Conservation (phyloP, 1,284 basidiomycete genomes). For the Schizopora paradoxa region DNA sequence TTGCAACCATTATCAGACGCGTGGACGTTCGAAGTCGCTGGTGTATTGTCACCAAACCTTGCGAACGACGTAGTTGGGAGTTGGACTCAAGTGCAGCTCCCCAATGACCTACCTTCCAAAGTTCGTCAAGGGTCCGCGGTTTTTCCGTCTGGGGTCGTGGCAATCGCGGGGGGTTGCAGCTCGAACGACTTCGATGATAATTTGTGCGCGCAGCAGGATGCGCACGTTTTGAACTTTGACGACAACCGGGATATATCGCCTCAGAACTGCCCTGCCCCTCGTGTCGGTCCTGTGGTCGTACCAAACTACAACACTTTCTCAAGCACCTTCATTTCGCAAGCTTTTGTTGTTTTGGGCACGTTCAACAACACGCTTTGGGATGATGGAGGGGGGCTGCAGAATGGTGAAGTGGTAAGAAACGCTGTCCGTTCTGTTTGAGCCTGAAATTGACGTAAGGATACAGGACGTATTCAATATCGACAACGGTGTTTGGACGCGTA, state of each 20-base stretch:
- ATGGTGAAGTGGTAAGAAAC: slow-evolving; percentile 64
- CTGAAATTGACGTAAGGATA: slow-evolving; percentile 11
- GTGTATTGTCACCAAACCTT: slow-evolving; percentile 64
- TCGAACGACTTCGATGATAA: slow-evolving; percentile 33
- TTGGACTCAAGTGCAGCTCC: slow-evolving; percentile 48
- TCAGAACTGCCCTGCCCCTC: slow-evolving; percentile 60
- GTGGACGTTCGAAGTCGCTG: slow-evolving; percentile 63
- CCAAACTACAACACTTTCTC: slow-evolving; percentile 56
- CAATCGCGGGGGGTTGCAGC: slow-evolving; percentile 59
- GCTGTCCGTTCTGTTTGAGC: not conserved
- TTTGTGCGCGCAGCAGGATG: slow-evolving; percentile 50
- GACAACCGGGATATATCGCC: slow-evolving; percentile 34
- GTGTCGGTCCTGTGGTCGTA: slow-evolving; percentile 53
- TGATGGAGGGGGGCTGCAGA: slow-evolving; percentile 49
- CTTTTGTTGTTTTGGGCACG: slow-evolving; percentile 61
- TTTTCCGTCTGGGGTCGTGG: slow-evolving; percentile 34
- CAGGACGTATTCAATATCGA: slow-evolving; percentile 59
- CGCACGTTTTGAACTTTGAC: slow-evolving; percentile 49
- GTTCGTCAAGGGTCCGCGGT: slow-evolving; percentile 52
- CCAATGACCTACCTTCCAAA: slow-evolving; percentile 33
- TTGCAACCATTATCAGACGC: slow-evolving; percentile 51
- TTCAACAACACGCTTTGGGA: slow-evolving; percentile 61
- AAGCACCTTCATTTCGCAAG: slow-evolving; percentile 53
- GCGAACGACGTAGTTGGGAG: slow-evolving; percentile 40
- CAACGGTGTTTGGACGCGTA: slow-evolving; percentile 63